These are phyloP conservation scores for Mycena chlorophos DNA, from an alignment of 768 basidiomycete genomes.

Conservation along the genomic window DNA sequence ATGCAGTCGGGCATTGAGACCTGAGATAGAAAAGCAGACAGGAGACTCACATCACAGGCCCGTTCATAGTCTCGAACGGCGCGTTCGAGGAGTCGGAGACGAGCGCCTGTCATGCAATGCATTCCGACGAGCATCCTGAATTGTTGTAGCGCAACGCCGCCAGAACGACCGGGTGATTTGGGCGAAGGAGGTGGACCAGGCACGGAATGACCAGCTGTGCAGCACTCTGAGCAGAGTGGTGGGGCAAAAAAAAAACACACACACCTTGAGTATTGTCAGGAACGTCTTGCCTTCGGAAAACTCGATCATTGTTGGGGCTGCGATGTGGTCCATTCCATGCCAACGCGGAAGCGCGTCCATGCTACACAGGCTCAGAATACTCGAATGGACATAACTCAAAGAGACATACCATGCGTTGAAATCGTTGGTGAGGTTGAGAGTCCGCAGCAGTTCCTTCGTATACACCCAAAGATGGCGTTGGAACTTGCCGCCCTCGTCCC, in stretches of 20 bases:
- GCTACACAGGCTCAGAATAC: neutral
- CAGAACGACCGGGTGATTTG: neutral
- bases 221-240: no score
- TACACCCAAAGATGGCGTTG: neutral
- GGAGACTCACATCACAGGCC: neutral
- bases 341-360: neutral
- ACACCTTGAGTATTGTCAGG: neutral
- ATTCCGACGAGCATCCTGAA: slow-evolving; percentile 2
- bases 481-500: neutral
- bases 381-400: neutral
- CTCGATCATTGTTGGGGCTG: neutral
- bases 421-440: neutral
- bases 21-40: neutral
- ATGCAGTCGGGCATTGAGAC: neutral
- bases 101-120: neutral
- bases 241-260: no score
- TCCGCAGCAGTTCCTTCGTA: neutral
- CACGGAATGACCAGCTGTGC: neutral
- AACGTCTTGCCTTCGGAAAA: neutral
- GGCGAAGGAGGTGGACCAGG: neutral
- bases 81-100: neutral
- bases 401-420: neutral
- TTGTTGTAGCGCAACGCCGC: neutral
- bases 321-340: neutral
- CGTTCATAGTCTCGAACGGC: no score